A percentile compares a stretch with the other conserved stretches of the same genome.
Evolutionary conservation across 2,329 filamentous ascomycete species (phyloP).

Genomic region (Epicoccum sorghinum): DNA sequence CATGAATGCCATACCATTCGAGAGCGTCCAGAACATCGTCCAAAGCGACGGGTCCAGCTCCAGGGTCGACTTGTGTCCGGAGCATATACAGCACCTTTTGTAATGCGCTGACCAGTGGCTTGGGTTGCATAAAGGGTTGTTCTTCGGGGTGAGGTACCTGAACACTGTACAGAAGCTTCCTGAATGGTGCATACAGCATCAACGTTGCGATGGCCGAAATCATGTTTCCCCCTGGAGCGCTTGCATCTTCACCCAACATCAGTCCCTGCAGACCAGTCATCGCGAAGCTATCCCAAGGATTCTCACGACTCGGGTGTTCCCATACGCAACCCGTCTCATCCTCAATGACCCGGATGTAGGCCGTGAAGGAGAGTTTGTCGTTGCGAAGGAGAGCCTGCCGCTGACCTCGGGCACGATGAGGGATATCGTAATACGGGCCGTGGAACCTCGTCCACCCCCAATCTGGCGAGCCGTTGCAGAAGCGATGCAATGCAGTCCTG

Average conservation of each 20-base stretch:
- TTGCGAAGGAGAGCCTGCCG: constrained; percentile 64
- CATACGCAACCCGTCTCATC: constrained; percentile 66
- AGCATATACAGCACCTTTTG: constrained; percentile 60
- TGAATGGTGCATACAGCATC: constrained; percentile 65
- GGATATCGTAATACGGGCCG: constrained; percentile 64
- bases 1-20: constrained; percentile 50
- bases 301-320: constrained; percentile 62
- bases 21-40: constrained; percentile 46
- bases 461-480: constrained; percentile 63
- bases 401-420: constrained; percentile 62
- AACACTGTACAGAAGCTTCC: constrained; percentile 59
- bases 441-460: constrained; percentile 70
- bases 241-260: constrained; percentile 36
- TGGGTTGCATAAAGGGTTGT: constrained; percentile 55
- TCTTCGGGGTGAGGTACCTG: constrained; percentile 54
- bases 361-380: constrained; percentile 67
- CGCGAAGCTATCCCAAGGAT: constrained; percentile 62
- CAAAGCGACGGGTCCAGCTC: constrained; percentile 41
- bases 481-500: constrained; percentile 64
- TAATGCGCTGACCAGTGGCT: constrained; percentile 57
- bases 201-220: constrained; percentile 64
- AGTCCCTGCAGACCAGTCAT: constrained; percentile 64
- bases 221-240: constrained; percentile 47
- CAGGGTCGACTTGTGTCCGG: constrained; percentile 50
- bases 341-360: constrained; percentile 65